A percentile compares a stretch with the other conserved stretches of the same genome.
These are phyloP conservation scores for Maudiozyma barnettii DNA, from an alignment of 805 yeast genomes.

Conservation along the genomic window DNA sequence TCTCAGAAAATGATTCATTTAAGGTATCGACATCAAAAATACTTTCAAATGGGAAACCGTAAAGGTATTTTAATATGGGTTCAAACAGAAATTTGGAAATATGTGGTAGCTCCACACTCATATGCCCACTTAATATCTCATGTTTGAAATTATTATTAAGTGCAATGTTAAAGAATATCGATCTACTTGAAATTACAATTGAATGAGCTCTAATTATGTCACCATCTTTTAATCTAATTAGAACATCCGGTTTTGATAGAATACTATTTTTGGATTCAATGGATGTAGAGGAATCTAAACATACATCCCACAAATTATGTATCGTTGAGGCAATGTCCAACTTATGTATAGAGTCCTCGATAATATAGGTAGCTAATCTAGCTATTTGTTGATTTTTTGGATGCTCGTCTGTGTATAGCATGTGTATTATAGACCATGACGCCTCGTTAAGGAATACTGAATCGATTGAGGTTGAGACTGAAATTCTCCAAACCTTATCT, in stretches of 20 bases:
- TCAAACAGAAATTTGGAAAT: conserved; percentile 33
- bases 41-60: conserved; percentile 35
- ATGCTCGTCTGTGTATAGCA: conserved; percentile 21
- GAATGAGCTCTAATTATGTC: conserved; percentile 36
- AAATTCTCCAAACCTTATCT: conserved; percentile 4
- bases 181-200: conserved; percentile 44
- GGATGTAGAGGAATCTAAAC: too few relatives aligned
- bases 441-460: background rate
- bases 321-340: conserved; percentile 5
- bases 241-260: conserved; percentile 31
- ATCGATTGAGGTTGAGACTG: background rate
- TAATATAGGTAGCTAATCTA: conserved; percentile 9
- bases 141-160: conserved; percentile 47
- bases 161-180: conserved; percentile 53
- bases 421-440: conserved; percentile 9
- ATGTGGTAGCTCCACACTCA: conserved; percentile 35
- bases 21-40: conserved; percentile 15
- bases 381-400: conserved; percentile 9
- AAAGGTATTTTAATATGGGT: conserved; percentile 44
- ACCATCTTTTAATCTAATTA: conserved; percentile 40
- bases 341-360: conserved; percentile 16
- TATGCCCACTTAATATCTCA: conserved; percentile 5
- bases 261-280: too few relatives aligned
- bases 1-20: conserved; percentile 6
- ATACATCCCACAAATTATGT: background rate